Percentiles rank a stretch among this genome's conserved stretches.
Conservation (phyloP, 352 stramenopile species). For the Phytopythium chamaehyphon region DNA sequence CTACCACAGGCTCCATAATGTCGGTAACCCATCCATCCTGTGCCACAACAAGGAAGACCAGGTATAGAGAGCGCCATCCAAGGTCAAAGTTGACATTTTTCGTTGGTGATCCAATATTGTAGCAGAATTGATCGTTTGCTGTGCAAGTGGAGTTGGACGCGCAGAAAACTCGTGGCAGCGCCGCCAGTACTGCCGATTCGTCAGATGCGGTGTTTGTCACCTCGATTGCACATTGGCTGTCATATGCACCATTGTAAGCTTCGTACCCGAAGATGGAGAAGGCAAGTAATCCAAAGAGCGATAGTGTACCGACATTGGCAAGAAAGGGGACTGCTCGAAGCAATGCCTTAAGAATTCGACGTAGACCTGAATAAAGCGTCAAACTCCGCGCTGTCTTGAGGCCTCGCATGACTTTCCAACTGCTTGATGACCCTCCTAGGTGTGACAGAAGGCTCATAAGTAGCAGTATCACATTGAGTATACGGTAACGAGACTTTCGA, state of each 20-base stretch:
- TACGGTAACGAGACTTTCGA: constrained; percentile 33
- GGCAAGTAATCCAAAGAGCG: constrained; percentile 68
- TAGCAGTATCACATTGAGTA: constrained; percentile 52
- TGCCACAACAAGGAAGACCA: constrained; percentile 77
- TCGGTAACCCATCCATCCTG: constrained; percentile 75
- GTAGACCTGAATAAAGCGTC: constrained; percentile 57
- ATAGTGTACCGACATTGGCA: constrained; percentile 65
- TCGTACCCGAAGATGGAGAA: constrained; percentile 80
- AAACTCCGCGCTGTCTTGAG: constrained; percentile 67
- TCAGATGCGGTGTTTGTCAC: background rate
- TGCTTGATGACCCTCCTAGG: constrained; percentile 12
- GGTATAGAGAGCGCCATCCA: constrained; percentile 59
- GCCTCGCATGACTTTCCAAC: constrained; percentile 51
- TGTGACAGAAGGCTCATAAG: constrained; percentile 48
- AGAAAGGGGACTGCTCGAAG: constrained; percentile 66
- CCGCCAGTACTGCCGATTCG: constrained; percentile 9
- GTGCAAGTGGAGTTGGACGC: constrained; percentile 36
- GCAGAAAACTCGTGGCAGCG: constrained; percentile 52
- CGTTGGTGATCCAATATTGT: constrained; percentile 25
- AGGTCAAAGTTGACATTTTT: constrained; percentile 69
- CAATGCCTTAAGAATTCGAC: constrained; percentile 64
- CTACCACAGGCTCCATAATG: constrained; percentile 76
- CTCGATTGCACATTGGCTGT: constrained; percentile 39
- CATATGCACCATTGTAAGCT: constrained; percentile 50
- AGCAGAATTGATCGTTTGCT: constrained; percentile 31